A percentile compares a stretch with the other conserved stretches of the same genome.
Conservation (phyloP, 495 filamentous ascomycete genomes). For the Podospora didyma region DNA sequence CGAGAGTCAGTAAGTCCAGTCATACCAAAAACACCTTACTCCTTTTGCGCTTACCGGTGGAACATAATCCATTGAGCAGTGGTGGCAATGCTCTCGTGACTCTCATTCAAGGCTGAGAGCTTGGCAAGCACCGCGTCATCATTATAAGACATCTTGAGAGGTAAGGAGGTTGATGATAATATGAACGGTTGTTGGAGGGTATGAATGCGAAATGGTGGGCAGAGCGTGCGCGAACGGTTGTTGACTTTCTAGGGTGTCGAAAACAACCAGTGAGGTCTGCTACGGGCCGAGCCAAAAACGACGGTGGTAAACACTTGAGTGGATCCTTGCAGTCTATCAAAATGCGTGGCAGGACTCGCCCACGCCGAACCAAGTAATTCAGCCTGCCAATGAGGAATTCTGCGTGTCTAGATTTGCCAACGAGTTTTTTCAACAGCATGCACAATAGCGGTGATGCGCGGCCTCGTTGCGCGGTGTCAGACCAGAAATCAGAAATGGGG, state of each 20-base stretch:
- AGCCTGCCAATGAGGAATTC: not conserved
- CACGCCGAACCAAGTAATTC: slow-evolving; percentile 2
- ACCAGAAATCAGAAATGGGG: slow-evolving; percentile 8
- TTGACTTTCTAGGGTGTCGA: slow-evolving; percentile 1
- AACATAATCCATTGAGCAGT: slow-evolving; percentile 99
- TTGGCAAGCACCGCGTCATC: slow-evolving; percentile 92
- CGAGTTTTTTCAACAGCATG: slow-evolving; percentile 4
- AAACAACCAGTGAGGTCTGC: slow-evolving; percentile 6
- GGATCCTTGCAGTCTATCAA: slow-evolving; percentile 11
- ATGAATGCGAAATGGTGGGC: not conserved
- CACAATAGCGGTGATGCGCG: slow-evolving; percentile 12
- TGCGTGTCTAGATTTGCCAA: slow-evolving; percentile 1
- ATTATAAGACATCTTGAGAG: slow-evolving; percentile 74
- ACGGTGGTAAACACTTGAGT: not conserved
- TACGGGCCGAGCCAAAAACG: slow-evolving; percentile 8
- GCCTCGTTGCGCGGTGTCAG: slow-evolving; percentile 10
- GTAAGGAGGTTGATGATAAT: not conserved
- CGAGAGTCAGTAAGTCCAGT: slow-evolving; percentile 4
- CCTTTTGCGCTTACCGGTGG: slow-evolving; percentile 66
- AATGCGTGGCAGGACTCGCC: slow-evolving; percentile 1
- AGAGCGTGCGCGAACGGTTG: not conserved
- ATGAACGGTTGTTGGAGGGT: not conserved
- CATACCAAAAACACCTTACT: not conserved
- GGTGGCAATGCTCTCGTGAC: slow-evolving; percentile 90
- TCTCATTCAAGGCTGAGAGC: slow-evolving; percentile 91